phyloP scores from a whole-genome alignment of 306 rosid species.

The Boehmeria nivea region DNA sequence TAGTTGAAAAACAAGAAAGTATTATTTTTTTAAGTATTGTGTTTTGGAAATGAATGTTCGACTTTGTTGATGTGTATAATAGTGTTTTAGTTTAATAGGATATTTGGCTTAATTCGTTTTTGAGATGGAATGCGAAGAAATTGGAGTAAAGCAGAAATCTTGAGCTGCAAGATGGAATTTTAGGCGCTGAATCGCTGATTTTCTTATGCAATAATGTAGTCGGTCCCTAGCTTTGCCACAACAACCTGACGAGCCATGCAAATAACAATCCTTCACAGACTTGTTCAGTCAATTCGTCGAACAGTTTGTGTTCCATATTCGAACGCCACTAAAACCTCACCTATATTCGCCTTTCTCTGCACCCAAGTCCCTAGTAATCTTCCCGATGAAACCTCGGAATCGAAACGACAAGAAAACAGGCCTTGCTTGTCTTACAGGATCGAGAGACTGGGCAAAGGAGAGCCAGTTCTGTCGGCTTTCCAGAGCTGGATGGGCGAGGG shows the following conservation, averaged over 20 bases:
- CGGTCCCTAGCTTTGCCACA: too few species aligned
- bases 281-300: constrained; percentile 60
- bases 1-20: too few species aligned
- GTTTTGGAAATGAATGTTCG: too few species aligned
- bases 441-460: constrained; percentile 57
- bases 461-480: constrained; percentile 61
- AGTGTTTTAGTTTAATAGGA: too few species aligned
- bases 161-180: too few species aligned
- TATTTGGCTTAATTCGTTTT: too few species aligned
- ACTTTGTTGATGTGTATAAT: too few species aligned
- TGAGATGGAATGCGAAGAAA: too few species aligned
- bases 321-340: constrained; percentile 12
- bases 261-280: constrained; percentile 16
- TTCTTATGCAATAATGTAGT: too few species aligned
- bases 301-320: constrained; percentile 27
- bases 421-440: constrained; percentile 61
- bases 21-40: too few species aligned
- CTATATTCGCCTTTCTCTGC: constrained; percentile 33
- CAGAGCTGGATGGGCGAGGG: constrained; percentile 94
- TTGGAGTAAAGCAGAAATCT: too few species aligned
- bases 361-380: constrained; percentile 31
- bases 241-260: constrained; percentile 32
- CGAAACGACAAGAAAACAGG: constrained; percentile 24
- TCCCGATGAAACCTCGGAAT: constrained; percentile 12
- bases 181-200: too few species aligned